phyloP scores from a whole-genome alignment of 345 rosid genomes.

The Pistacia atlantica region DNA sequence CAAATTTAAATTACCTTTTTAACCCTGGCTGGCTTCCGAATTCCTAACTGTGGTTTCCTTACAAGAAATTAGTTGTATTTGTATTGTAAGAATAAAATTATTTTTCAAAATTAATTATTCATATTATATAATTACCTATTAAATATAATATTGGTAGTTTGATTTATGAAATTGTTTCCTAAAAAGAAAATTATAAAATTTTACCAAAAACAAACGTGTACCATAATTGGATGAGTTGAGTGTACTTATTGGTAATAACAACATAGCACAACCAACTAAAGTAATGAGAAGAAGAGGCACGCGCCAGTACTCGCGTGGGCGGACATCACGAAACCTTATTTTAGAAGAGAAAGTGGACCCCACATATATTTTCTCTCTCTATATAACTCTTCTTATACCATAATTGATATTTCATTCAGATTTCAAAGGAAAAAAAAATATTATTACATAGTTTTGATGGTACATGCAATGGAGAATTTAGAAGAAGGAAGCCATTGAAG shows the following conservation, averaged over 20 bases:
- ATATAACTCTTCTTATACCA: background rate
- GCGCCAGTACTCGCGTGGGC: constrained; percentile 32
- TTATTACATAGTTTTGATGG: background rate
- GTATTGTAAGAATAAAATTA: too few relatives aligned
- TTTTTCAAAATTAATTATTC: too few relatives aligned
- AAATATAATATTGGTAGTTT: too few relatives aligned
- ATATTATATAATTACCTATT: background rate
- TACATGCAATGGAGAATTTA: background rate
- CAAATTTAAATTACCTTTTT: background rate
- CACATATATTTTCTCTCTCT: constrained; percentile 13
- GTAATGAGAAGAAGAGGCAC: background rate
- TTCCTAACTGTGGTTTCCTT: too few relatives aligned
- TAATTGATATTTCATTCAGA: background rate
- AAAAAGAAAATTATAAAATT: too few relatives aligned
- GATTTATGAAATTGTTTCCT: too few relatives aligned
- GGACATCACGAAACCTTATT: constrained; percentile 46
- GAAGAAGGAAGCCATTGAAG: constrained; percentile 11
- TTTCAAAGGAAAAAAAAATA: background rate
- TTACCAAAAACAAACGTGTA: too few relatives aligned
- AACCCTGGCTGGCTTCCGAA: background rate
- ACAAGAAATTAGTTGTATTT: too few relatives aligned
- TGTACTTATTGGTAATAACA: background rate
- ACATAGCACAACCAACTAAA: background rate
- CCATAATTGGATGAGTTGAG: background rate
- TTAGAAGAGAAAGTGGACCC: constrained; percentile 24